Base-by-base conservation (phyloP, 768 basidiomycete genomes). In the Termitomyces sp. region DNA sequence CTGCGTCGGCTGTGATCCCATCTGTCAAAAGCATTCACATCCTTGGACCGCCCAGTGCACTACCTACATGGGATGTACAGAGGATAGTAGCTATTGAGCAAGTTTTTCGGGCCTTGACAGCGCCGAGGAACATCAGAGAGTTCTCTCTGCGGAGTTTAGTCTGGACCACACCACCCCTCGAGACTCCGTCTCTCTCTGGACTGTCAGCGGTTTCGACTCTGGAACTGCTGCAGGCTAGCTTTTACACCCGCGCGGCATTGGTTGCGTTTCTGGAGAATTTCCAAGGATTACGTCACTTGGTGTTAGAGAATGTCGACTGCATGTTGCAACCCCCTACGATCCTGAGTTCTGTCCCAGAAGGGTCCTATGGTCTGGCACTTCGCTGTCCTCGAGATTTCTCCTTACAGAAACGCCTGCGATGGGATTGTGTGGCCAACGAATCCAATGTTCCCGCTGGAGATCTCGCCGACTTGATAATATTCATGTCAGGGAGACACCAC, bases 1-100 rank as follows among this genome's bases (percentile, higher is more conserved):
- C 67, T 20, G 47, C 46, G 20, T 46, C 49, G 4, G 67, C 57
- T 26, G 59, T 68, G 4, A 58, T 68, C 34, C 46, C 65, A 42
- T 59, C 58, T 29, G 57, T 63, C 34, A 64, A 62, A 20, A 46
- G 55, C n/a, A 47, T 68, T 10, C 47, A 55, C 8, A 47, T 56
- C 14, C 50, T 51, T 16, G 58, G 62, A 5, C 58, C 55, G 16
- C 57, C 52, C 18, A 52, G 36, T 24, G 37, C 57, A 22, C 18
- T 55, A 7, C 14, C 46, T 3, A 37, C 39, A 16, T 65, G 65
- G 63, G 55, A 53, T 29, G 13, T 14, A 3, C 27, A 46, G 5
- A 57, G 26, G 39, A 31, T 55, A 42, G 36, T 26, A 5, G 60
- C 60, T n/a, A 34, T 61, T 16, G 16, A 46, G 8, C 42, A 55